A percentile compares a stretch with the other conserved stretches of the same genome.
Conservation (phyloP, 2,329 filamentous ascomycete species). For the Talaromyces pinophilus region DNA sequence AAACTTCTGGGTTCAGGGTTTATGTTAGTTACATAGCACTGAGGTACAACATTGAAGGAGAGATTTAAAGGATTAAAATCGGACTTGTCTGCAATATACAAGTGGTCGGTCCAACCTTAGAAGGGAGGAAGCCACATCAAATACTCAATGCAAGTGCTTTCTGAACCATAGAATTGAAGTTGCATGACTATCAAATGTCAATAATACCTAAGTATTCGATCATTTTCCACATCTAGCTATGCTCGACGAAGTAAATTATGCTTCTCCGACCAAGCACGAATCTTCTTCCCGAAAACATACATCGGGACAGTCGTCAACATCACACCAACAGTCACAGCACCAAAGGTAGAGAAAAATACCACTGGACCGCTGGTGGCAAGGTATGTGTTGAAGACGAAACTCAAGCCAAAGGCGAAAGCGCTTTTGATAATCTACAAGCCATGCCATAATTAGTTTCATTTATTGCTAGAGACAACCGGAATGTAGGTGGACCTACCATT, state of each 20-base stretch:
- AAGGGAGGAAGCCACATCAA: too few relatives aligned
- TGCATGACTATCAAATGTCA: neutral
- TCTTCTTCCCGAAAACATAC: neutral
- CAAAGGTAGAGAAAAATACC: neutral
- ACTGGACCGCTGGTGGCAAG: neutral
- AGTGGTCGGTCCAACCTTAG: too few relatives aligned
- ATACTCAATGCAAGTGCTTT: too few relatives aligned
- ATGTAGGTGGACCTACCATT: neutral
- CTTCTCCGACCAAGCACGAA: neutral
- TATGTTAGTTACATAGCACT: too few relatives aligned
- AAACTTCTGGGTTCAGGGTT: too few relatives aligned
- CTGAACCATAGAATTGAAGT: too few relatives aligned
- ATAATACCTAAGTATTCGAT: neutral
- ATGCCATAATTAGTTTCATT: neutral
- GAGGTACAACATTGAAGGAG: too few relatives aligned
- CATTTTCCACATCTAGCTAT: neutral
- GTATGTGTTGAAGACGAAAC: neutral
- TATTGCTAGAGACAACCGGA: neutral
- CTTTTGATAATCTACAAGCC: neutral
- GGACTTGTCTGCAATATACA: too few relatives aligned
- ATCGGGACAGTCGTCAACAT: neutral
- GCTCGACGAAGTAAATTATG: neutral
- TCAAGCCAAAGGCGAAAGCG: neutral
- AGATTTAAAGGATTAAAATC: too few relatives aligned
- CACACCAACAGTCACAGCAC: neutral